A percentile compares a stretch with the other conserved stretches of the same genome.
phyloP scores from a whole-genome alignment of 768 basidiomycete genomes.

The Leccinum subtestaceum region DNA sequence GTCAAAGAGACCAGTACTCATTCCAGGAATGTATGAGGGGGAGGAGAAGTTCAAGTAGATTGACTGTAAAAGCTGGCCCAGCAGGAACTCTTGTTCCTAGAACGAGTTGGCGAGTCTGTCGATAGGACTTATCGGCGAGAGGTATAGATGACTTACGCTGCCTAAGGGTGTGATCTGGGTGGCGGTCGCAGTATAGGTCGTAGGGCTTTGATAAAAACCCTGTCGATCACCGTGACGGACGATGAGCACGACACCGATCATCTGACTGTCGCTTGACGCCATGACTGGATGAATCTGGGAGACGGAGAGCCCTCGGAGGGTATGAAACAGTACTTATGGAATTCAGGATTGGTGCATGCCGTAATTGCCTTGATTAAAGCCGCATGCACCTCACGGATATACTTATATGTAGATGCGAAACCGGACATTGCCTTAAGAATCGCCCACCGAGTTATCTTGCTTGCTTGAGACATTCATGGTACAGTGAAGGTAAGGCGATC shows the following conservation, averaged over 20 bases:
- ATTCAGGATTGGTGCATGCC: background rate
- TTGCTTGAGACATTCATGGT: background rate
- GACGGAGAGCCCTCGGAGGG: background rate
- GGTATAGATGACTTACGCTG: slow-evolving; percentile 40
- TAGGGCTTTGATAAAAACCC: slow-evolving; percentile 65
- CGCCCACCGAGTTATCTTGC: background rate
- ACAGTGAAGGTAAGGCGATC: background rate
- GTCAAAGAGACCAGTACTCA: slow-evolving; percentile 33
- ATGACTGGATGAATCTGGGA: slow-evolving; percentile 6
- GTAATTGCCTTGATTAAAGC: background rate
- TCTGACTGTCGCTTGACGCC: slow-evolving; percentile 24
- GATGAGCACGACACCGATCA: slow-evolving; percentile 57
- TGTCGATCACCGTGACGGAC: slow-evolving; percentile 59
- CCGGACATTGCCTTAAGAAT: background rate
- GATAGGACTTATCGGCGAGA: background rate
- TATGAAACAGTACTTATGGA: no score
- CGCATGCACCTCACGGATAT: background rate
- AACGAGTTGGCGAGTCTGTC: background rate
- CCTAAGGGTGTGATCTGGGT: slow-evolving; percentile 70
- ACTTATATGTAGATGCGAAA: background rate
- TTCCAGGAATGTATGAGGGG: slow-evolving; percentile 47
- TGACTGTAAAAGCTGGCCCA: slow-evolving; percentile 51
- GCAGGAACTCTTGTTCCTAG: slow-evolving; percentile 56
- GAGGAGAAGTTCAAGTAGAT: slow-evolving; percentile 56
- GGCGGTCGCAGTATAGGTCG: slow-evolving; percentile 51